Evolutionary conservation across 345 rosid genomes (phyloP).

Genomic region (Boechera divaricarpa): DNA sequence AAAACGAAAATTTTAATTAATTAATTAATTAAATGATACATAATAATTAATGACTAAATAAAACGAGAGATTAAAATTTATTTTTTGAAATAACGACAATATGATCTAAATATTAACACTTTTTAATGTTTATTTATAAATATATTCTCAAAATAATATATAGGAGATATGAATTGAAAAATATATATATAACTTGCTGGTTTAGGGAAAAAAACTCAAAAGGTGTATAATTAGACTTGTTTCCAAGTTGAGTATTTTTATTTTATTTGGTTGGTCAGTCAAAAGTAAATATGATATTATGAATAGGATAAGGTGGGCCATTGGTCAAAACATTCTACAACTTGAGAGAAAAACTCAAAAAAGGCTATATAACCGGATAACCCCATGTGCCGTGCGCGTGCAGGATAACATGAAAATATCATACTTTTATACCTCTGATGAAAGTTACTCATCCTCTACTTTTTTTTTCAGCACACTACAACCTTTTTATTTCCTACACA

Average conservation of each 20-base stretch:
- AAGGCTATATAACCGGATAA: slow-evolving; percentile 1
- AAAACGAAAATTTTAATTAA: no score
- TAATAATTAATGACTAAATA: no score
- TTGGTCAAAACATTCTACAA: slow-evolving; percentile 44
- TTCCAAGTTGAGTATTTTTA: not conserved
- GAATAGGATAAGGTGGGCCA: slow-evolving; percentile 41
- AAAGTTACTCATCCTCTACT: slow-evolving; percentile 34
- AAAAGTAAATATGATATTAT: slow-evolving; percentile 15
- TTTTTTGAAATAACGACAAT: no score
- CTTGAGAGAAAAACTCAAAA: slow-evolving; percentile 27
- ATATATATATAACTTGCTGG: not conserved
- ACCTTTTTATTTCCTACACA: slow-evolving; percentile 15
- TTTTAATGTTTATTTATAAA: no score
- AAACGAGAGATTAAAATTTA: no score
- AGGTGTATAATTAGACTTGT: slow-evolving; percentile 3
- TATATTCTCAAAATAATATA: no score
- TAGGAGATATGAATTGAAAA: not conserved
- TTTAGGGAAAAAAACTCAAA: not conserved
- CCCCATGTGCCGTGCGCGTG: slow-evolving; percentile 49
- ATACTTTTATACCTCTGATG: slow-evolving; percentile 30
- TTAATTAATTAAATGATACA: no score
- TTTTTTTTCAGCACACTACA: not conserved
- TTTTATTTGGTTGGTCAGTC: slow-evolving; percentile 8
- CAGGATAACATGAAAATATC: slow-evolving; percentile 39
- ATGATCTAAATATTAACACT: no score